These are phyloP conservation scores for Pestalotiopsis sp. DNA, from an alignment of 2,329 filamentous ascomycete species.

Conservation along the genomic window DNA sequence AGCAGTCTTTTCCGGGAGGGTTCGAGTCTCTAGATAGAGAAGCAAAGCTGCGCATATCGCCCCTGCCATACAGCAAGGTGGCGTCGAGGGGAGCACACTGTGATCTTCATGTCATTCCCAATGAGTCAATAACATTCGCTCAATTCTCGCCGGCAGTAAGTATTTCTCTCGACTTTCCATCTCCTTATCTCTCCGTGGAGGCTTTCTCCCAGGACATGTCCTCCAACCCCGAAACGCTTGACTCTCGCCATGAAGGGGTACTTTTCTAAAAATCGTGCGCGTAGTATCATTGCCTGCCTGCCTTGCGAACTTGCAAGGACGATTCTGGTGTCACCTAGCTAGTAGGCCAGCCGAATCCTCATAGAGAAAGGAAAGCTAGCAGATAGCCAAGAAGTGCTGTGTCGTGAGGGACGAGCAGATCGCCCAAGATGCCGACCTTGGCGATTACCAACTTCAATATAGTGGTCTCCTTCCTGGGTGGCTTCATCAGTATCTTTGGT, in stretches of 20 bases:
- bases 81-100: not conserved
- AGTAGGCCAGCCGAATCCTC: not conserved
- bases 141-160: slow-evolving; percentile 23
- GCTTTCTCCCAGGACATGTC: too few species aligned
- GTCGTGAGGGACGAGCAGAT: not conserved
- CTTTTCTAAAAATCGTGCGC: not conserved
- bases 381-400: not conserved
- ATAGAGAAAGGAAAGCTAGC: not conserved
- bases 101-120: slow-evolving; percentile 14
- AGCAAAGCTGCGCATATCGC: not conserved
- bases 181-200: not conserved
- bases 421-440: slow-evolving; percentile 49
- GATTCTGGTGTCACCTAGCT: slow-evolving; percentile 31
- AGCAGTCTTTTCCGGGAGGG: not conserved
- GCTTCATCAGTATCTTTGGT: slow-evolving; percentile 88
- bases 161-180: not conserved
- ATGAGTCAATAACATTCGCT: slow-evolving; percentile 50
- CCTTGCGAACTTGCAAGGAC: slow-evolving; percentile 38
- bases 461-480: slow-evolving; percentile 77
- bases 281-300: slow-evolving; percentile 29
- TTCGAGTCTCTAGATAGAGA: not conserved
- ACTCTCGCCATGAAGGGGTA: not conserved
- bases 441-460: slow-evolving; percentile 81
- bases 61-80: slow-evolving; percentile 7
- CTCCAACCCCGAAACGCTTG: not conserved